Percentiles rank a stretch among this genome's conserved stretches.
phyloP scores from a whole-genome alignment of 2,329 filamentous ascomycete genomes.

The Fusarium sp. region DNA sequence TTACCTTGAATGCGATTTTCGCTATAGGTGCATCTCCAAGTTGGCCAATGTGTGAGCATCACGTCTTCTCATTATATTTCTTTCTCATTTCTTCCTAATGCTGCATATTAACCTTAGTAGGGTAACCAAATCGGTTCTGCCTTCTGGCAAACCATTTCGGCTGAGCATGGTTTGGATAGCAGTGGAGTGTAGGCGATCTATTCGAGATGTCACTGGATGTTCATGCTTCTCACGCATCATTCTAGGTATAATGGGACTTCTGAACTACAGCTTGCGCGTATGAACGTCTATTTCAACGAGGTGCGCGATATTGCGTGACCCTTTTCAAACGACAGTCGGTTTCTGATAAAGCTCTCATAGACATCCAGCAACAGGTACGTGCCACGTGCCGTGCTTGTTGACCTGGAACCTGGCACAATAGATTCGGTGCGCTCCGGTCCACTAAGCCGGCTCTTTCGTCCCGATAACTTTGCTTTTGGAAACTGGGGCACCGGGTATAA shows the following conservation, averaged over 20 bases:
- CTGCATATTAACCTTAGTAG: constrained; percentile 65
- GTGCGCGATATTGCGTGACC: constrained; percentile 46
- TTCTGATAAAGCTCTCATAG: constrained; percentile 59
- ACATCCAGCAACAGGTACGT: constrained; percentile 99
- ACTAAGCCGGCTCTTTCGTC: constrained; percentile 98
- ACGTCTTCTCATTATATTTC: neutral
- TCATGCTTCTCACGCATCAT: no score
- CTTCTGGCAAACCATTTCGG: constrained; percentile 94
- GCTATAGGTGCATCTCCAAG: constrained; percentile 98
- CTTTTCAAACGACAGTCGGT: no score
- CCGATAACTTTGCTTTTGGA: constrained; percentile 99
- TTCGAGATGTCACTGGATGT: no score
- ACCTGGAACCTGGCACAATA: constrained; percentile 99
- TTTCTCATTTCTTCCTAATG: neutral
- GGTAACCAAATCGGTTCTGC: constrained; percentile 99
- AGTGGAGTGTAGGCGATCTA: constrained; percentile 74
- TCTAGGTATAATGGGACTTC: constrained; percentile 88
- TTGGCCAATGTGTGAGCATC: constrained; percentile 92
- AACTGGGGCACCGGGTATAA: constrained; percentile 99
- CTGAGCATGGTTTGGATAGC: constrained; percentile 96
- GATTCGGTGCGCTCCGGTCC: constrained; percentile 98
- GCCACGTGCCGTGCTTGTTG: constrained; percentile 98
- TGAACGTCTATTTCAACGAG: constrained; percentile 99
- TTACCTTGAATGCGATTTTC: constrained; percentile 44
- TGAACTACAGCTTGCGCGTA: constrained; percentile 98